phyloP scores from a whole-genome alignment of 1,139 yeast species.

The Candida freyschussii region DNA sequence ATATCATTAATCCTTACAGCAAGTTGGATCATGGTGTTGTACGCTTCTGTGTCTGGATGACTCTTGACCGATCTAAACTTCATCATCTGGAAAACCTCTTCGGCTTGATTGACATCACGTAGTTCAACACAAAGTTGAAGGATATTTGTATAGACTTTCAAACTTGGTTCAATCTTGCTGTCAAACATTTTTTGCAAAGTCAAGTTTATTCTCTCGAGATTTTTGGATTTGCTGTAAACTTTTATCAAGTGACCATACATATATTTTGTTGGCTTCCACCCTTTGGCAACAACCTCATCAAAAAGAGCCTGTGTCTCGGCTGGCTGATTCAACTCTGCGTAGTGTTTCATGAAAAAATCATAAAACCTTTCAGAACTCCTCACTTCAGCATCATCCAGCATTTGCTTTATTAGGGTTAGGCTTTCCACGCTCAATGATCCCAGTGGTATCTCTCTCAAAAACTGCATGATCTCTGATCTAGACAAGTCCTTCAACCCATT shows the following conservation, averaged over 20 bases:
- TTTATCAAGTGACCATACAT: slow-evolving; percentile 44
- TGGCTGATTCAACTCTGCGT: slow-evolving; percentile 26
- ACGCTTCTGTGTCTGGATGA: slow-evolving; percentile 63
- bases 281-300: slow-evolving; percentile 29
- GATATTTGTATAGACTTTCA: slow-evolving; percentile 57
- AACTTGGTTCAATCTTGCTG: slow-evolving; percentile 48
- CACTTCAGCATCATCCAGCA: slow-evolving; percentile 35
- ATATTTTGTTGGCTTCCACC: slow-evolving; percentile 34
- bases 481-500: slow-evolving; percentile 41
- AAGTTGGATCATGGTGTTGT: slow-evolving; percentile 65
- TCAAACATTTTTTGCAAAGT: slow-evolving; percentile 34
- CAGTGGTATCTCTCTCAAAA: slow-evolving; percentile 44
- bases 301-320: slow-evolving; percentile 29
- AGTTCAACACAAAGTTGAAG: slow-evolving; percentile 61
- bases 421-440: slow-evolving; percentile 31
- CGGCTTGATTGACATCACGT: slow-evolving; percentile 55
- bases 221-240: slow-evolving; percentile 27
- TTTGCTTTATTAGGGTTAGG: slow-evolving; percentile 35
- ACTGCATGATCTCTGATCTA: slow-evolving; percentile 34
- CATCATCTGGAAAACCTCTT: slow-evolving; percentile 76
- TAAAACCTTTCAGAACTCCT: slow-evolving; percentile 34
- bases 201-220: slow-evolving; percentile 33
- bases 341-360: slow-evolving; percentile 41
- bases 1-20: slow-evolving; percentile 58
- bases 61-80: slow-evolving; percentile 65